These are phyloP conservation scores for Venturia carpophila DNA, from an alignment of 2,329 filamentous ascomycete species.

Conservation along the genomic window DNA sequence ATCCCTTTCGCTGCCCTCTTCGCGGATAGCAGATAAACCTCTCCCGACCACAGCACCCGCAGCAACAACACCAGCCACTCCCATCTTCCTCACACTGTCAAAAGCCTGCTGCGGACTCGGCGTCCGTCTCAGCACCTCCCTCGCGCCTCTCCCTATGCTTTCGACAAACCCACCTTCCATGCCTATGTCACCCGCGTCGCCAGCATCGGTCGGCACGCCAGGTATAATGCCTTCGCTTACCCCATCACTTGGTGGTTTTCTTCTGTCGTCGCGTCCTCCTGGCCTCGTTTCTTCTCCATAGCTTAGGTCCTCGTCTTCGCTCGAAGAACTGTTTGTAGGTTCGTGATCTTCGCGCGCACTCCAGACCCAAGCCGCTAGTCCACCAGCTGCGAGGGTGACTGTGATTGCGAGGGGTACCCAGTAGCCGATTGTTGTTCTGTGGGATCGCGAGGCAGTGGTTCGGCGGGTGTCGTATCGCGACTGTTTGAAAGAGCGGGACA, in stretches of 20 bases:
- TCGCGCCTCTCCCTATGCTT: constrained; percentile 73
- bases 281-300: constrained; percentile 36
- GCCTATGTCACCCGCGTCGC: constrained; percentile 21
- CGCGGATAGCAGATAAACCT: constrained; percentile 72
- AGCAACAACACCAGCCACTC: constrained; percentile 73
- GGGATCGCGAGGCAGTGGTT: constrained; percentile 38
- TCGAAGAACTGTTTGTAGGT: constrained; percentile 50
- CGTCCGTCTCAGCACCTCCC: constrained; percentile 69
- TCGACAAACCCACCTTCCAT: constrained; percentile 58
- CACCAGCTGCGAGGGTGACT: constrained; percentile 77
- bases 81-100: constrained; percentile 71
- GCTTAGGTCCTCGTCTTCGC: constrained; percentile 40
- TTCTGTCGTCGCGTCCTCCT: constrained; percentile 12
- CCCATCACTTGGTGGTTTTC: constrained; percentile 12
- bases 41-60: constrained; percentile 76
- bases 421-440: constrained; percentile 58
- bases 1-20: constrained; percentile 69
- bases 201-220: constrained; percentile 25
- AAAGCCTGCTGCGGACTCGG: constrained; percentile 85
- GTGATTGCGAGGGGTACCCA: constrained; percentile 86
- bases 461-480: constrained; percentile 49
- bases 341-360: constrained; percentile 74
- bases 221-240: constrained; percentile 38
- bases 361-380: constrained; percentile 87
- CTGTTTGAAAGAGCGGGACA: constrained; percentile 46